A percentile compares a stretch with the other conserved stretches of the same genome.
These are phyloP conservation scores for Vickermania ingenoplastis DNA, from an alignment of 208 protist genomes.

Conservation along the genomic window DNA sequence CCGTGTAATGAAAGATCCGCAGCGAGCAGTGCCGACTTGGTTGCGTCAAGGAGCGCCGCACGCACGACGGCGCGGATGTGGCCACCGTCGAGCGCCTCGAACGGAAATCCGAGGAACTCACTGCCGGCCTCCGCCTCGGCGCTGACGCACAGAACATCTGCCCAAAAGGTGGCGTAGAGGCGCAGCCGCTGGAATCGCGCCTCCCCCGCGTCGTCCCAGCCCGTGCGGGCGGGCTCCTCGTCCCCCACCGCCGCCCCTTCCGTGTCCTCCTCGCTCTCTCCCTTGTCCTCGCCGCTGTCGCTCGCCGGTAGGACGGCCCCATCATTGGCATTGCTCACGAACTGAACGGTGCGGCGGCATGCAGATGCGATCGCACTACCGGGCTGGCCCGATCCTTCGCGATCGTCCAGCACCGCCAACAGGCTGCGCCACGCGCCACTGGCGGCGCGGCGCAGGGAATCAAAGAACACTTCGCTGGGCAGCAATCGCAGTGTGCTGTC, in stretches of 20 bases:
- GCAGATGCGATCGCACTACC: not conserved
- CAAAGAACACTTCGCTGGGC: not conserved
- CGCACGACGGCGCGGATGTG: not conserved
- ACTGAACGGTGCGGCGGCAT: not conserved
- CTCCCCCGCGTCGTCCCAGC: not conserved
- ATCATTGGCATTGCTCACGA: no score
- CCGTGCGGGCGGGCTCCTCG: not conserved
- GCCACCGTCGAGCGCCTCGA: not conserved
- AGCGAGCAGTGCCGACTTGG: not conserved
- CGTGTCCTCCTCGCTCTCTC: not conserved
- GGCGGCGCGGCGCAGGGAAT: not conserved
- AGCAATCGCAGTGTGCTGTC: slow-evolving; percentile 14
- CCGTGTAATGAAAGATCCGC: not conserved
- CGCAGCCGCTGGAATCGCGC: not conserved
- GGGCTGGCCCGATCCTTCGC: not conserved
- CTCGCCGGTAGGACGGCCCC: not conserved
- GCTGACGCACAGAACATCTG: not conserved
- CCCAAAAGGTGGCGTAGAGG: not conserved
- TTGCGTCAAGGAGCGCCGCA: not conserved
- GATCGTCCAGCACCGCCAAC: not conserved
- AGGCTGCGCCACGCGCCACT: not conserved
- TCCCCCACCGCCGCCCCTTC: not conserved
- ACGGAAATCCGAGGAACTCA: slow-evolving; percentile 4
- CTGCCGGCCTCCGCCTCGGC: not conserved
- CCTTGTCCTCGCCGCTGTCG: not conserved